phyloP scores from a whole-genome alignment of 208 protist genomes.

The Leishmania lainsoni region DNA sequence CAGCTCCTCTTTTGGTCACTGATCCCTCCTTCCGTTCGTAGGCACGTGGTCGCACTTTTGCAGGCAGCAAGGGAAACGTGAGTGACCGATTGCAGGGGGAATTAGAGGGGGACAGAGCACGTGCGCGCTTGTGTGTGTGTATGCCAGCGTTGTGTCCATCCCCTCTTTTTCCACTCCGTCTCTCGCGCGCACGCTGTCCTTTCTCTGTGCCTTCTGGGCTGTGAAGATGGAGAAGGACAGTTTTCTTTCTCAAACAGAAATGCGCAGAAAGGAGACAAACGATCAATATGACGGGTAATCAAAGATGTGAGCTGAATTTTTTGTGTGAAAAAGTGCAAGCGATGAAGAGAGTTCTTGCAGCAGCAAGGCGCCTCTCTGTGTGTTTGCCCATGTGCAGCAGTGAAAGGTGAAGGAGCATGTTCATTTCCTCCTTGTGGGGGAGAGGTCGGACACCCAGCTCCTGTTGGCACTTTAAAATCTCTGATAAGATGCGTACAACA shows the following conservation, averaged over 20 bases:
- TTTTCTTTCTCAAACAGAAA: neutral
- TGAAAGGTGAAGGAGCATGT: neutral
- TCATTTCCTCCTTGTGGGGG: neutral
- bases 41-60: neutral
- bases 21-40: neutral
- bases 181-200: neutral
- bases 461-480: neutral
- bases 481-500: neutral
- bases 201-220: neutral
- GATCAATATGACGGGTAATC: neutral
- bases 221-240: neutral
- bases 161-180: neutral
- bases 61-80: neutral
- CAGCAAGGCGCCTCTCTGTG: neutral
- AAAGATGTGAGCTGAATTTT: neutral
- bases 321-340: neutral
- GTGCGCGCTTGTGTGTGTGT: slow-evolving; percentile 3
- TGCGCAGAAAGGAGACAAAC: too few species aligned
- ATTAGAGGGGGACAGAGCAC: neutral
- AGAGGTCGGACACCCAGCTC: neutral
- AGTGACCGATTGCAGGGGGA: neutral
- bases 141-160: neutral
- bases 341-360: neutral
- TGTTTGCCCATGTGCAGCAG: neutral
- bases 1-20: neutral